Percentiles rank a stretch among this genome's conserved stretches.
These are phyloP conservation scores for Tolypocladium ovalisporum DNA, from an alignment of 2,329 filamentous ascomycete species.

Conservation along the genomic window DNA sequence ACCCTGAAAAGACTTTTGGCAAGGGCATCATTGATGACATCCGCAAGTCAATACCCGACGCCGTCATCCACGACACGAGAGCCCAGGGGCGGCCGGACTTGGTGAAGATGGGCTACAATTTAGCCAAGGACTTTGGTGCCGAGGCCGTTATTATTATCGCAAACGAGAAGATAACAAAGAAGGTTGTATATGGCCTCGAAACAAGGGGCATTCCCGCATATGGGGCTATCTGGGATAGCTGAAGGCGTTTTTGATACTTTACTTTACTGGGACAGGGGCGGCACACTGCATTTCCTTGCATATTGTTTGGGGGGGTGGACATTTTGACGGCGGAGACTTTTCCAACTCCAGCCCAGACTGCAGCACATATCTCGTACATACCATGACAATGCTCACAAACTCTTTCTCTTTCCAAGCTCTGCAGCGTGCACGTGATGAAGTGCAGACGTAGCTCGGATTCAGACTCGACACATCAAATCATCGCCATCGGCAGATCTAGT, in stretches of 20 bases:
- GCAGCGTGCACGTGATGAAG: not conserved
- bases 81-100: slow-evolving; percentile 46
- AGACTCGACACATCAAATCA: not conserved
- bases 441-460: not conserved
- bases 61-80: slow-evolving; percentile 58
- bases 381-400: not conserved
- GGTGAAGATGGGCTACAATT: slow-evolving; percentile 37
- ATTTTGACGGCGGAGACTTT: not conserved
- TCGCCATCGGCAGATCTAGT: not conserved
- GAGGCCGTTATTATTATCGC: slow-evolving; percentile 67
- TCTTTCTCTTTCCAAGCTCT: not conserved
- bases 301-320: not conserved
- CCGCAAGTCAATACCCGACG: slow-evolving; percentile 44
- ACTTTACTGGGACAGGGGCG: not conserved
- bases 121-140: slow-evolving; percentile 42
- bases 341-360: not conserved
- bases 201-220: slow-evolving; percentile 54
- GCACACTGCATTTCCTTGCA: not conserved
- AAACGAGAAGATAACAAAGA: slow-evolving; percentile 56
- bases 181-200: slow-evolving; percentile 60
- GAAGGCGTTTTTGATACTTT: not conserved
- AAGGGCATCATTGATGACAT: slow-evolving; percentile 43
- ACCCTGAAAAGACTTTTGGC: slow-evolving; percentile 53
- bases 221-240: slow-evolving; percentile 62
- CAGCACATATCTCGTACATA: not conserved